Evolutionary conservation across 345 rosid genomes (phyloP), one percentile per base, ranked within the genome.

Genomic region (Dimocarpus longan): DNA sequence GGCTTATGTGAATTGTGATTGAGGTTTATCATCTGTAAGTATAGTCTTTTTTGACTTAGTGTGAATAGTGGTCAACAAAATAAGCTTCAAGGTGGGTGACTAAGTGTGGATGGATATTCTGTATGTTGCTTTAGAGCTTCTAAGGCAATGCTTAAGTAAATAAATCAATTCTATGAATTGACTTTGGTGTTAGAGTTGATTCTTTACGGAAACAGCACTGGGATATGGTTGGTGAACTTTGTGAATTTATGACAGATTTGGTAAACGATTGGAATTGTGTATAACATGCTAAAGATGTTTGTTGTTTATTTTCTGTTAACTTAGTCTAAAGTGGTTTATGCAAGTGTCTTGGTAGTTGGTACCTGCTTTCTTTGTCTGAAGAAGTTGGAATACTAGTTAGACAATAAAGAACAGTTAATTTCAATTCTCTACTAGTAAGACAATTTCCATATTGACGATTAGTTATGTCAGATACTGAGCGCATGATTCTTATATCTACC

Each of bases 1-100:
- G 67, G 67, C 76, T 40, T 21, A 59, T 21, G 16, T 73, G 39
- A 15, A 57, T 73, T 21, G 16, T 73, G 39, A 15, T 73, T 73
- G 21, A 48, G 62, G 54, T 37, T 76, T 37, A n/a, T 76, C 43
- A 66, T 76, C 50, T n/a, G 13, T 10, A 40, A 65, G 9, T 28
- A 37, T 32, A 60, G 50, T 64, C 21, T 1, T 24, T 52, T 74
- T 60, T 74, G 28, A 43, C 42, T 42, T 19, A 24, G 77, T 62
- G 42, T 2, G 2, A n/a, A n/a, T 40, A 8, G 40, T 10, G 19
- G 43, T 40, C n/a, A 6, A 62, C 32, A 13, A n/a, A n/a, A 8
- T 63, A 28, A 24, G 78, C 43, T 74, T 62, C 8, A 19, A 64
- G 26, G 3, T 42, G 48, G 18, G 54, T 10, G n/a, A 26, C 26